Base-by-base conservation (phyloP, 805 yeast species). In the Ogataea nonfermentans region DNA sequence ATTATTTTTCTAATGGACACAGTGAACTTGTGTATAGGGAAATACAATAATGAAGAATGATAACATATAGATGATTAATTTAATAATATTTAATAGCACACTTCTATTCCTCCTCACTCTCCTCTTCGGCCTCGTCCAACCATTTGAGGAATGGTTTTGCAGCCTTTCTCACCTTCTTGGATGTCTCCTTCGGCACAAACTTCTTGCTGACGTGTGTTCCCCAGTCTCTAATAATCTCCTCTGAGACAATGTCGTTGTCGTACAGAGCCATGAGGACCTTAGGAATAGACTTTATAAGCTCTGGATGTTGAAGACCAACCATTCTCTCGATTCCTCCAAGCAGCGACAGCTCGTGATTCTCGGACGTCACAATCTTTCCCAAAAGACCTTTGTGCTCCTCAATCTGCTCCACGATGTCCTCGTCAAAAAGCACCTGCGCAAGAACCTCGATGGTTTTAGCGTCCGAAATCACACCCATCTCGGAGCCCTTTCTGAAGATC, bases 281-380 rank as follows among this genome's bases (percentile, higher is more conserved):
- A 49, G 98, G 93, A 39, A 91, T 75, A 37, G 67, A 55, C 41
- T 83, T 74, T 55, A 88, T 78, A 53, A 89, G 72, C 3, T 56
- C 68, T 29, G 84, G 85, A 54, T 85, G 79, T 57, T 81, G 85
- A 44, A 85, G 66, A 45, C 98, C 98, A 50, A 91, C 68, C 61
- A 86, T 79, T 62, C 98, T 83, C 72, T 93, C 99, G 52, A 93
- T 73, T 48, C 99, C 99, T 55, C 99, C 99, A 45, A 93, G 73
- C 53, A 93, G 78, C 9, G 95, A 87, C 68, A 79, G 84, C 68
- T 93, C 96, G 57, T 79, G 87, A 37, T 78, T 81, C 40, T 70
- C 71, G 37, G 78, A 64, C 32, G 79, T 70, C 49, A 89, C 76
- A 47, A 89, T 71, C 65, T 91, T 93, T 50, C 75, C 74, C 60